Conservation (phyloP, 805 yeast genomes). For the Wickerhamomyces mucosus region DNA sequence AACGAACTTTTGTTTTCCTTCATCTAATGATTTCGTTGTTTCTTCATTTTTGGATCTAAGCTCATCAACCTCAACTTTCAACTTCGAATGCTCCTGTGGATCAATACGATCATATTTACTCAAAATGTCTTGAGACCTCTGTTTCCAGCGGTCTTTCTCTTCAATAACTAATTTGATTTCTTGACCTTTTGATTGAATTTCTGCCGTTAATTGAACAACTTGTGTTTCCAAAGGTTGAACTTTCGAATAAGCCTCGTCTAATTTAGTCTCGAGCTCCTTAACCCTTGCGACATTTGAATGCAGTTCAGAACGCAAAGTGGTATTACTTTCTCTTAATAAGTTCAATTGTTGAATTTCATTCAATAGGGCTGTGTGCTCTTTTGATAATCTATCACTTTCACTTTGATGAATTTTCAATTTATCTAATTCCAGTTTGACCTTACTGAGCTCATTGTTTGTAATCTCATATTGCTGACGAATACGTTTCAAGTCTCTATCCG, state of each 20-base stretch:
- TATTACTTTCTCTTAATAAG: slow-evolving; percentile 58
- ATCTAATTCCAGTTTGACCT: slow-evolving; percentile 38
- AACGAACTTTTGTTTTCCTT: slow-evolving; percentile 12
- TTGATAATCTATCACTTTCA: slow-evolving; percentile 14
- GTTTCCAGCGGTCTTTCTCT: slow-evolving; percentile 54
- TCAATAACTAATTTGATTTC: slow-evolving; percentile 36
- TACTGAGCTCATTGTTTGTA: slow-evolving; percentile 40
- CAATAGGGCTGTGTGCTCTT: slow-evolving; percentile 35
- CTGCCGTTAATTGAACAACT: slow-evolving; percentile 27
- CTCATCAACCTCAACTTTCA: slow-evolving; percentile 23
- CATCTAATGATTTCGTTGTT: slow-evolving; percentile 12
- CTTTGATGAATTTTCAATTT: slow-evolving; percentile 25
- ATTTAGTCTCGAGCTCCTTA: slow-evolving; percentile 30
- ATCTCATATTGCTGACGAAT: slow-evolving; percentile 41
- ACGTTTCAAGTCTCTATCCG: slow-evolving; percentile 43
- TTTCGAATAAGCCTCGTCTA: slow-evolving; percentile 23
- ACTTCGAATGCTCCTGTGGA: slow-evolving; percentile 32
- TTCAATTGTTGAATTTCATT: slow-evolving; percentile 53
- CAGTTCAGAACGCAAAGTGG: slow-evolving; percentile 48
- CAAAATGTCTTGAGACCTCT: slow-evolving; percentile 37
- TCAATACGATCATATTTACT: slow-evolving; percentile 37
- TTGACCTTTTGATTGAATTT: slow-evolving; percentile 39
- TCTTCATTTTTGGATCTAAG: slow-evolving; percentile 17
- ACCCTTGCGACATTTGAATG: slow-evolving; percentile 22
- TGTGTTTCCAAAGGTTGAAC: slow-evolving; percentile 37